These are phyloP conservation scores for Cryptococcus wingfieldii DNA, from an alignment of 1,284 basidiomycete species.

Conservation along the genomic window DNA sequence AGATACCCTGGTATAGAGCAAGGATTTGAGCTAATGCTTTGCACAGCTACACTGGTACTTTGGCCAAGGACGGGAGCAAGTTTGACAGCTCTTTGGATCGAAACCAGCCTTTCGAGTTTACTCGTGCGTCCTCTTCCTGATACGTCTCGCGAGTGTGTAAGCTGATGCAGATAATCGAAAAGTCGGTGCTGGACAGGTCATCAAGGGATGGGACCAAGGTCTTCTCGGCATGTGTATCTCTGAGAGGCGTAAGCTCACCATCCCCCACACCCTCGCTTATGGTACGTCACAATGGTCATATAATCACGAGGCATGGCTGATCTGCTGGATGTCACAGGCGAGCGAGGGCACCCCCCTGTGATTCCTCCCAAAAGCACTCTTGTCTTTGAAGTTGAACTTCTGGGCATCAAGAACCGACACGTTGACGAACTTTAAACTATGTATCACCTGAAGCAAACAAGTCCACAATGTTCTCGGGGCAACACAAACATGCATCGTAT, in stretches of 20 bases:
- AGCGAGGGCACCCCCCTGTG: constrained; percentile 52
- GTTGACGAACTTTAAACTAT: constrained; percentile 34
- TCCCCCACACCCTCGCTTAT: constrained; percentile 72
- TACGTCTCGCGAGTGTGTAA: not conserved
- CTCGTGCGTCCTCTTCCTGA: constrained; percentile 29
- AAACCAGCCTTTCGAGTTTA: constrained; percentile 53
- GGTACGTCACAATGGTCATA: constrained; percentile 55
- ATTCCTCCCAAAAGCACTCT: constrained; percentile 82
- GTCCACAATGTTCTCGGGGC: too few relatives aligned
- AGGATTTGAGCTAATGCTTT: not conserved
- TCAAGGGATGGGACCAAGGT: constrained; percentile 52
- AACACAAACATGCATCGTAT: too few relatives aligned
- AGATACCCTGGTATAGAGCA: not conserved
- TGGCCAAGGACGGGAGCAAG: constrained; percentile 52
- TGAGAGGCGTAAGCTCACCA: constrained; percentile 88
- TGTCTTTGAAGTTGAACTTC: constrained; percentile 82
- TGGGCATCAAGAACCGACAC: constrained; percentile 54
- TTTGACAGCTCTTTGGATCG: constrained; percentile 56
- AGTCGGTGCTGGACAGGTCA: constrained; percentile 55
- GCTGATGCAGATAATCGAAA: not conserved
- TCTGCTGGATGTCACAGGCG: constrained; percentile 50
- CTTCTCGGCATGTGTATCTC: constrained; percentile 71
- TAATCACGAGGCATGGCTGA: not conserved
- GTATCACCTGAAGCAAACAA: not conserved
- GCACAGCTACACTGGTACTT: constrained; percentile 52